Percentiles rank a stretch among this genome's conserved stretches.
Conservation (phyloP, 306 rosid species). For the Rosa lucieae region DNA sequence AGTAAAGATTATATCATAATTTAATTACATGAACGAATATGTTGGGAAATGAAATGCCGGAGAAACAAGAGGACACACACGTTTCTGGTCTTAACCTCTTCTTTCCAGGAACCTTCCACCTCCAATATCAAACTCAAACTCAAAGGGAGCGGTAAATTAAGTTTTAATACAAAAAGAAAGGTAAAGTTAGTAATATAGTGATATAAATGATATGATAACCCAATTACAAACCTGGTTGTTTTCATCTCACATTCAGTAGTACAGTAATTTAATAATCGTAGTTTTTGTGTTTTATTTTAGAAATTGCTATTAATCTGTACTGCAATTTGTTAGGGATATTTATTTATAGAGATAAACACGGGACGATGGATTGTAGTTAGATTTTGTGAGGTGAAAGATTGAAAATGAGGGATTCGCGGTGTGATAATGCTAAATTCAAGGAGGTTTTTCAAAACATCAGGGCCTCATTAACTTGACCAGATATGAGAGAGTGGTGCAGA, state of each 20-base stretch:
- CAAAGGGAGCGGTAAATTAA: not conserved
- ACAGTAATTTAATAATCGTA: not conserved
- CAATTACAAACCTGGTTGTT: not conserved
- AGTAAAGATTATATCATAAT: not conserved
- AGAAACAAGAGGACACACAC: conserved; percentile 16
- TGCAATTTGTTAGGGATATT: not conserved
- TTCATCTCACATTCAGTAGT: not conserved
- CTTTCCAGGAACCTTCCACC: conserved; percentile 36
- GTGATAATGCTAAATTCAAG: not conserved
- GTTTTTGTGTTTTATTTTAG: not conserved
- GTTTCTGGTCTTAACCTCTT: not conserved
- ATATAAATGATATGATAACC: not conserved
- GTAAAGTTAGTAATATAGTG: too few relatives aligned
- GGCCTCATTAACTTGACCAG: too few relatives aligned
- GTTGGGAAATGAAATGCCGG: not conserved
- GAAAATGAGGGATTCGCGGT: not conserved
- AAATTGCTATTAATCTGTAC: not conserved
- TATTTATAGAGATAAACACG: conserved; percentile 2
- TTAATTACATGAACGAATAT: not conserved
- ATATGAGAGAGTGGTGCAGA: too few relatives aligned
- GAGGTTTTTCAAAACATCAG: not conserved
- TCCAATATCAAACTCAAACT: not conserved
- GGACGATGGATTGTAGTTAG: not conserved
- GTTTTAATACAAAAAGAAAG: not conserved
- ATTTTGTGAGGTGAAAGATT: conserved; percentile 13